Evolutionary conservation across 2,329 filamentous ascomycete species (phyloP), one percentile per base, ranked within the genome.

Genomic region (Paraconiothyrium brasiliense): DNA sequence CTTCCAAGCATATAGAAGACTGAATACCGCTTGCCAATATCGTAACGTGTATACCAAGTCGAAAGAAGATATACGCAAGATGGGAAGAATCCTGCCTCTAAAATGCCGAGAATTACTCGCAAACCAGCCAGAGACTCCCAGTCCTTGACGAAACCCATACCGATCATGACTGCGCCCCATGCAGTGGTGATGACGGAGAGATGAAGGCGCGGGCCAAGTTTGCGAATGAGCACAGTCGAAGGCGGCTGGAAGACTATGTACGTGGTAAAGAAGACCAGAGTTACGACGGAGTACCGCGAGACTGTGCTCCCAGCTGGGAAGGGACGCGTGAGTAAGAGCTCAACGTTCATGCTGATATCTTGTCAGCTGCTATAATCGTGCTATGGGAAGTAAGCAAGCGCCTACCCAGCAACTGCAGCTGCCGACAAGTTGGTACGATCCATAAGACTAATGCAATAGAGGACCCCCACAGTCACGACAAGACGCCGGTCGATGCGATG

Each of bases 381-480:
- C 7, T 20, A 22, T 35, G 39, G 14, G 30, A 8, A 32, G 58
- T 57, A 39, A 60, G 48, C 34, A n/a, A 62, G 20, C 4, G 30
- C 35, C 74, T 71, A 85, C 83, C 85, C 92, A 22, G 92, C 91
- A 74, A 94, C 90, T 49, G 87, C 87, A 44, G 91, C 91, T 24
- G 87, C 83, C n/a, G 87, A 87, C 74, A 94, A 79, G 76, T 94
- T 94, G 1, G 90, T 92, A 35, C 92, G 84, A 73, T 95, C 92
- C 87, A 94, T 92, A 61, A 94, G 80, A 66, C 86, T 90, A 69
- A 92, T 84, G 74, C 90, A 92, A 77, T 94, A 94, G 80, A 93
- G 85, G 66, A 85, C 76, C 9, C 82, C 82, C 1, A 83, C 76
- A 0, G 81, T 83, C 22, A 80, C 67, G 20, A 84, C 81, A n/a